These are phyloP conservation scores for Candida pseudocylindracea DNA, from an alignment of 1,139 yeast species.

Conservation along the genomic window DNA sequence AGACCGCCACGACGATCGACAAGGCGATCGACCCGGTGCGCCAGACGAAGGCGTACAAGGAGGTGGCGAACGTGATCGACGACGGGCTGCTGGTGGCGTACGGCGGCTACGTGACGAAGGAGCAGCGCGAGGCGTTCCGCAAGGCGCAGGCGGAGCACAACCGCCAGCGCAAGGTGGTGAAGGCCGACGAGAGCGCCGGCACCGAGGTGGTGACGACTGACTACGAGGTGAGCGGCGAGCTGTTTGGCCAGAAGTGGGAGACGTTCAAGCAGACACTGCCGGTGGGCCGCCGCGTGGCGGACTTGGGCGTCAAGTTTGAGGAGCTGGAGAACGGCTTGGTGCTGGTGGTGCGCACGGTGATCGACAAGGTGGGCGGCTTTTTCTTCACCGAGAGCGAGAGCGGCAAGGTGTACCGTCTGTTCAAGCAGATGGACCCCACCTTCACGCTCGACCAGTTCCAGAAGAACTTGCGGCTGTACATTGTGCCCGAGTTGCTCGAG, in stretches of 20 bases:
- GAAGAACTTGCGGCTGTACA: conserved; percentile 72
- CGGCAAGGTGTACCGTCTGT: conserved; percentile 72
- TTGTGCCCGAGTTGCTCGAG: conserved; percentile 87
- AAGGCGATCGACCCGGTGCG: conserved; percentile 89
- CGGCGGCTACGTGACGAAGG: conserved; percentile 85
- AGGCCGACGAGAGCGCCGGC: conserved; percentile 75
- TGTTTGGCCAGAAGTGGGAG: conserved; percentile 47
- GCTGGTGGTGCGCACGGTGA: conserved; percentile 55
- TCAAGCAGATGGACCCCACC: conserved; percentile 76
- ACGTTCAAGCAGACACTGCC: conserved; percentile 45
- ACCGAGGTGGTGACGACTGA: conserved; percentile 66
- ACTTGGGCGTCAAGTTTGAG: conserved; percentile 60
- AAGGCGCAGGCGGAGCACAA: conserved; percentile 31
- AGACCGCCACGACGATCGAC: conserved; percentile 67
- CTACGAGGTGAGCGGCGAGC: conserved; percentile 50
- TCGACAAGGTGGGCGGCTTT: conserved; percentile 66
- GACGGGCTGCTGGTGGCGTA: conserved; percentile 78
- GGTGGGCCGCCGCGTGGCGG: conserved; percentile 42
- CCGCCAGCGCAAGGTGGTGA: conserved; percentile 17
- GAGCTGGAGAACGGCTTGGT: conserved; percentile 90
- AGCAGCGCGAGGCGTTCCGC: conserved; percentile 57
- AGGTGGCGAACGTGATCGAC: conserved; percentile 72
- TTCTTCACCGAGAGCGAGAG: conserved; percentile 84
- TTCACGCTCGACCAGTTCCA: conserved; percentile 68
- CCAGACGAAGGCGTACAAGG: conserved; percentile 74